phyloP scores from a whole-genome alignment of 129 eudicot genomes.

The Daucus carota region DH1_v3.0 NC_030382.2:31743501-31744000 shows the following conservation, averaged over 20 bases:
- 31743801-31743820: neutral
- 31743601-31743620: neutral
- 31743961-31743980: slow-evolving; percentile 6
- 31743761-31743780: neutral
- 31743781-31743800: neutral
- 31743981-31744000: slow-evolving; percentile 17
- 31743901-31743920: neutral
- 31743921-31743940: neutral
- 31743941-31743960: slow-evolving; percentile 2
- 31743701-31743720: neutral
- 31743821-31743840: neutral
- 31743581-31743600: neutral
- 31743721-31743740: neutral
- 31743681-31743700: neutral
- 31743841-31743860: neutral
- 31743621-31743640: neutral
- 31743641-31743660: neutral
- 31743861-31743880: neutral
- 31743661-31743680: slow-evolving; percentile 1
- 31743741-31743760: neutral
- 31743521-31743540: neutral
- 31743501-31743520: too few species aligned
- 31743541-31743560: neutral
- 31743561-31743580: neutral
- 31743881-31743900: too few species aligned